A percentile compares a stretch with the other conserved stretches of the same genome.
phyloP scores from a whole-genome alignment of 306 rosid species.

The peach (Prunus persica) region Prunus_persica_NCBIv2 NC_034015.1:18728001-18728500 shows the following conservation, averaged over 20 bases:
- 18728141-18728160: not conserved
- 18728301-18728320: constrained; percentile 11
- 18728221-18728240: not conserved
- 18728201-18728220: not conserved
- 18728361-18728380: constrained; percentile 19
- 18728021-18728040: too few relatives aligned
- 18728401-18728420: constrained; percentile 29
- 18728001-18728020: too few relatives aligned
- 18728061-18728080: too few relatives aligned
- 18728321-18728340: constrained; percentile 16
- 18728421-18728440: constrained; percentile 16
- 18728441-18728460: constrained; percentile 3
- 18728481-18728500: constrained; percentile 15
- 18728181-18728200: too few relatives aligned
- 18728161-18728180: not conserved
- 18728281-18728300: not conserved
- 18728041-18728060: too few relatives aligned
- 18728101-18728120: not conserved
- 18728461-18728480: constrained; percentile 12
- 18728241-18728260: not conserved
- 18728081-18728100: not conserved
- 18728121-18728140: too few relatives aligned
- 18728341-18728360: constrained; percentile 23
- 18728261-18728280: not conserved
- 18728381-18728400: constrained; percentile 6